phyloP scores from a whole-genome alignment of 805 yeast genomes.

The Saccharomyces paradoxus region DNA sequence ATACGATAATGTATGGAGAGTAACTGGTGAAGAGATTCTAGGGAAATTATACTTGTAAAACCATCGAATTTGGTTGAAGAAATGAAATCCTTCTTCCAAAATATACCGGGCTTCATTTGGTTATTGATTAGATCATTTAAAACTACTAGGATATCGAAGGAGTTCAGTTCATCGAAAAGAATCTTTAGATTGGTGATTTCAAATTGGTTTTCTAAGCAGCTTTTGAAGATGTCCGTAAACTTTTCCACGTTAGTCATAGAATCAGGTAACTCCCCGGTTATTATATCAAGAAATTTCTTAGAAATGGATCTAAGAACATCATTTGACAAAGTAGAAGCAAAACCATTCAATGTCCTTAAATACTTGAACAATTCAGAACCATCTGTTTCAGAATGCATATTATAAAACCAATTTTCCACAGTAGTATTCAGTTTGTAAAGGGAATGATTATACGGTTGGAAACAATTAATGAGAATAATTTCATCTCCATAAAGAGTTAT shows the following conservation, averaged over 20 bases:
- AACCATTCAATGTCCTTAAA: conserved; percentile 32
- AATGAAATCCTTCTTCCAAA: conserved; percentile 10
- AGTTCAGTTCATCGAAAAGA: conserved; percentile 35
- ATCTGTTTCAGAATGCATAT: conserved; percentile 12
- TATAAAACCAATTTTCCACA: conserved; percentile 25
- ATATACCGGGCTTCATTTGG: conserved; percentile 10
- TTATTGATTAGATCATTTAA: conserved; percentile 33
- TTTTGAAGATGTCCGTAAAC: conserved; percentile 34
- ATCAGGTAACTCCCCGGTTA: conserved; percentile 28
- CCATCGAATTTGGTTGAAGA: conserved; percentile 19
- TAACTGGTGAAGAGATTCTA: conserved; percentile 25
- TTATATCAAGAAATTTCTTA: conserved; percentile 32
- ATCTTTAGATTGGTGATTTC: conserved; percentile 32
- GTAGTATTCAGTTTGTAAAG: conserved; percentile 22
- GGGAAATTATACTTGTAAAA: conserved; percentile 16
- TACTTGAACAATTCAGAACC: conserved; percentile 26
- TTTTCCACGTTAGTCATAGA: conserved; percentile 28
- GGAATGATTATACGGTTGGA: conserved; percentile 28
- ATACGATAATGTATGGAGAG: conserved; percentile 27
- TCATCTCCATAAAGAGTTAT: conserved; percentile 34
- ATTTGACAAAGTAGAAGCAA: conserved; percentile 34
- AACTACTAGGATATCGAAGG: conserved; percentile 32
- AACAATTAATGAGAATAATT: conserved; percentile 23
- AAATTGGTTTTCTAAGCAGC: conserved; percentile 35
- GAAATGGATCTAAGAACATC: conserved; percentile 31